phyloP scores from a whole-genome alignment of 2,329 filamentous ascomycete species.

The Aspergillus latus region DNA sequence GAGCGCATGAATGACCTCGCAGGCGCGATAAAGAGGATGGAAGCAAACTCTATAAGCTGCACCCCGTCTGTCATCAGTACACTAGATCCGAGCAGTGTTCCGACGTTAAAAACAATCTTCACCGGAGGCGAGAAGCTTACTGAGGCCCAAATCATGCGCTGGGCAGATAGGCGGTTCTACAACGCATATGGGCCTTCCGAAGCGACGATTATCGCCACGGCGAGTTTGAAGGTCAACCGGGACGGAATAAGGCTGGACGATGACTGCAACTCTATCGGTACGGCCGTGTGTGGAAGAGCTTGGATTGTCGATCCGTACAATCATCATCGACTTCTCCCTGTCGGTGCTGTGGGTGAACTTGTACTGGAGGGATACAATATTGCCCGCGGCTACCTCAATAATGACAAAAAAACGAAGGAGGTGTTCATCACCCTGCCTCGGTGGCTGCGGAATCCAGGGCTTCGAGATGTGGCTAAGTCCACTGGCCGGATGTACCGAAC shows the following conservation, averaged over 20 bases:
- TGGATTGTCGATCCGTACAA: conserved; percentile 44
- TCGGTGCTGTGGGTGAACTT: conserved; percentile 51
- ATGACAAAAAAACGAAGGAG: conserved; percentile 34
- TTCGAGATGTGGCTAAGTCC: conserved; percentile 24
- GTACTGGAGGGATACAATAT: conserved; percentile 49
- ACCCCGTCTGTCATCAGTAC: conserved; percentile 60
- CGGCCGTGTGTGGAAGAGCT: conserved; percentile 32
- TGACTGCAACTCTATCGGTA: conserved; percentile 37
- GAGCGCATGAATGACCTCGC: conserved; percentile 53
- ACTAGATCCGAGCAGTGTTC: conserved; percentile 46
- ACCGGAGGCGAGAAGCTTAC: conserved; percentile 49
- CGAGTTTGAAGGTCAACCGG: conserved; percentile 32
- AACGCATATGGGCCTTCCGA: conserved; percentile 49
- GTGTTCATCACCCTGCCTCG: conserved; percentile 36
- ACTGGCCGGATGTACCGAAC: conserved; percentile 39
- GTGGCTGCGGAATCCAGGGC: conserved; percentile 28
- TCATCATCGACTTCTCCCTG: conserved; percentile 39
- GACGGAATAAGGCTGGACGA: conserved; percentile 31
- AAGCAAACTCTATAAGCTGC: conserved; percentile 55
- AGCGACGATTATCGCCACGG: conserved; percentile 36
- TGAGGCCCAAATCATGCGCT: conserved; percentile 44
- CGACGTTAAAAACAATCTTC: conserved; percentile 45
- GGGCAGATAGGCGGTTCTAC: conserved; percentile 46
- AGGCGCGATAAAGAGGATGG: conserved; percentile 52
- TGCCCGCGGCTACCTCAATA: conserved; percentile 46